Base-by-base conservation (phyloP, 2,329 filamentous ascomycete species). In the Eutypella sp. region DNA sequence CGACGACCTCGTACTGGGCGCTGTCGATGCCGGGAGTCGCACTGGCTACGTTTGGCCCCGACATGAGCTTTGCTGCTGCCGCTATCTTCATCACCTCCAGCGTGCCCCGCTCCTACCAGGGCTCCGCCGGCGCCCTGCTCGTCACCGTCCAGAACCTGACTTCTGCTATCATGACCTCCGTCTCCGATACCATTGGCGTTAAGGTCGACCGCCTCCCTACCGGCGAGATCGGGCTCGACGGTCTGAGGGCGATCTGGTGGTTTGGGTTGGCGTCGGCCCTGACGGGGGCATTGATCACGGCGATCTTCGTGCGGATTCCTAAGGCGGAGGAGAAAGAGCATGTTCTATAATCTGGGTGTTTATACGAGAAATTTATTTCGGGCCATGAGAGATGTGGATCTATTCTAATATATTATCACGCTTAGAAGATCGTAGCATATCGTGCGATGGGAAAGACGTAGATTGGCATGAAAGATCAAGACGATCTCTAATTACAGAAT, bases 71-170 rank as follows among this genome's bases (percentile, higher is more conserved):
- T 47, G 70, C 71, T 0, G 71, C 71, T 0, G 70, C 70, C 1
- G 68, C 67, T n/a, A 73, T 74, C 38, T 73, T 73, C 56, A 72
- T 74, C 47, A 74, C 70, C 0, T 68, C 63, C 10, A 71, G 65
- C 41, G 70, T 74, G 5, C 65, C 68, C 1, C 53, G 69, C n/a
- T 70, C 65, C 2, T 73, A 73, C 44, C 71, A 74, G 47, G 71
- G 70, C 3, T 66, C 65, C 10, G 71, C 71, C 0, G 71, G 69
- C 1, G 72, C 69, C 44, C 47, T 74, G 47, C 55, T 74, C 4
- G 70, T 73, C 2, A 74, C 70, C 20, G 67, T 72, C 34, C 70
- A 74, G 54, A 73, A 73, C 45, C 55, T 73, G 16, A 69, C 67
- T 0, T 62, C 65, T 13, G 71, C 71, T 3, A 68, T 74, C 24